Evolutionary conservation across 176 grass and related monocot genomes (phyloP), one percentile per base, ranked within the genome.

Genomic region (sorghum (Sorghum bicolor)): DNA sequence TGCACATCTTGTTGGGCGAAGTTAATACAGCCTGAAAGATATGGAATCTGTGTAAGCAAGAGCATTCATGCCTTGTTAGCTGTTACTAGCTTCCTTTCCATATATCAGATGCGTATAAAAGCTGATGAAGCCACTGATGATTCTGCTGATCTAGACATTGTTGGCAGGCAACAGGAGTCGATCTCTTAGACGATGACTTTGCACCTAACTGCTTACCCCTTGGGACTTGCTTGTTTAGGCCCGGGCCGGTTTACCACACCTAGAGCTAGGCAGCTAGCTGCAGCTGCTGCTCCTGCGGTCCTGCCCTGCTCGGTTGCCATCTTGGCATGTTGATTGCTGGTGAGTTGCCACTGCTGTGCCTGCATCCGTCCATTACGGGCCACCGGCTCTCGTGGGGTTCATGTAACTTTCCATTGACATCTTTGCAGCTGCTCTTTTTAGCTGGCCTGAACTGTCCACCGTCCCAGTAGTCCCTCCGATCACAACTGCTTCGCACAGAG

Each of bases 351-450:
- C 31, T 68, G 71, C 69, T 48, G 74, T 57, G 53, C 22, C 53
- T 50, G 69, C 69, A 43, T 68, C 66, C 40, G 11, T 67, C 61
- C 72, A 41, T 76, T 28, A 80, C 77, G 60, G 77, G 38, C 68
- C 69, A 87, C 77, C 63, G 12, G 25, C 70, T 74, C 40, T 22
- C 63, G 78, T 70, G 85, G 79, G 39, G 65, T 39, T 70, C 19
- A 70, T 62, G 50, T 58, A 77, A 25, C 86, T 83, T 88, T 88
- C 43, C 17, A 40, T 83, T 80, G 32, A 83, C 86, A 39, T 55
- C 65, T 53, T 53, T 53, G 64, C 78, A 70, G 65, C 77, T 50
- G 74, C 74, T 83, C 86, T 83, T 88, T 88, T 33, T 78, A 83
- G 74, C 86, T 88, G 80, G 78, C 70, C 61, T 87, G 85, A 44